A percentile compares a stretch with the other conserved stretches of the same genome.
These are phyloP conservation scores for Lentinus brumalis DNA, from an alignment of 768 basidiomycete species.

Conservation along the genomic window DNA sequence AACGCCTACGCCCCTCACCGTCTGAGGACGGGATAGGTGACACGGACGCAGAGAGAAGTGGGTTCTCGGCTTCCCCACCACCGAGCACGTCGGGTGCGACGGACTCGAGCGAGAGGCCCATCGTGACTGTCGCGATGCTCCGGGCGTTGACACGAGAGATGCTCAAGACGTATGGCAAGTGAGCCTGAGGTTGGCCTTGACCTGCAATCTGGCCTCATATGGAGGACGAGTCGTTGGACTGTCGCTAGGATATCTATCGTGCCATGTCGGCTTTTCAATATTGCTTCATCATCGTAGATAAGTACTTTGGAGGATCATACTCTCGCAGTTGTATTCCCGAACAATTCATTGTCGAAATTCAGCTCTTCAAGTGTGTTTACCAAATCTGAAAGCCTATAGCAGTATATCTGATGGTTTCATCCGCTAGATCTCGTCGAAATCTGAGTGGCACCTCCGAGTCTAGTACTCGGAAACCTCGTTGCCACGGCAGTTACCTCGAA, in stretches of 20 bases:
- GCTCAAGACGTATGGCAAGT: slow-evolving; percentile 38
- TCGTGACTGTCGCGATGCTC: slow-evolving; percentile 67
- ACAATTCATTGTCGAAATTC: neutral
- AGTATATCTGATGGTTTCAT: no score
- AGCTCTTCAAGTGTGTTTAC: neutral
- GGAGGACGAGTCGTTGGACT: neutral
- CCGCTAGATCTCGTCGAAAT: no score
- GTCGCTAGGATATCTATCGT: neutral
- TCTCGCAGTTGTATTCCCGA: no score
- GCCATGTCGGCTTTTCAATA: neutral
- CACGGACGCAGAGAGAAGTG: slow-evolving; percentile 9
- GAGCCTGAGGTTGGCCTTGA: neutral
- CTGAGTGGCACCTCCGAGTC: no score
- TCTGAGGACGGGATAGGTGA: slow-evolving; percentile 35
- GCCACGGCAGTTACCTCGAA: no score
- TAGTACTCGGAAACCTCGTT: no score
- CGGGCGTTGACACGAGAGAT: slow-evolving; percentile 55
- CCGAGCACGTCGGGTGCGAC: slow-evolving; percentile 45
- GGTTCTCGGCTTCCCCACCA: slow-evolving; percentile 40
- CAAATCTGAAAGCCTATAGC: no score
- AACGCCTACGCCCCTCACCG: slow-evolving; percentile 34
- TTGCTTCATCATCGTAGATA: no score
- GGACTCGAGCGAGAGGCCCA: slow-evolving; percentile 36
- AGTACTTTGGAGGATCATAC: no score
- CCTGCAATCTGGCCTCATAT: neutral